phyloP scores from a whole-genome alignment of 805 yeast genomes.

The Zygoascus bituminiphila region DNA sequence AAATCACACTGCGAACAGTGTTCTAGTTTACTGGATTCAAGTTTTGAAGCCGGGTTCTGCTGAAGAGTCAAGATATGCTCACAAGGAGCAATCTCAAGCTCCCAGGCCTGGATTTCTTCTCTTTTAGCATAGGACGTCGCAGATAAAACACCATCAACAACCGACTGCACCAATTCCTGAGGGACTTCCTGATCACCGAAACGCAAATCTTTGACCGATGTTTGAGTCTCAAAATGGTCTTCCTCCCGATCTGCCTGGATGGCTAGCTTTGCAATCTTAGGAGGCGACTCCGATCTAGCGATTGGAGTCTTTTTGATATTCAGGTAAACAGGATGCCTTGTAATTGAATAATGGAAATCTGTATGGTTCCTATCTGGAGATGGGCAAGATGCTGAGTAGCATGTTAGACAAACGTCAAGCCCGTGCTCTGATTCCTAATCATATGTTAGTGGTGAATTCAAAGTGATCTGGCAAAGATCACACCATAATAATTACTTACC shows the following conservation, averaged over 20 bases:
- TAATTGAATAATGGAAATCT: constrained; percentile 42
- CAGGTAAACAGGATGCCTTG: constrained; percentile 50
- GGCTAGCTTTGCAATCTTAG: constrained; percentile 57
- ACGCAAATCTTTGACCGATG: constrained; percentile 35
- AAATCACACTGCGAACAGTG: constrained; percentile 39
- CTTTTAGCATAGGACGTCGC: constrained; percentile 52
- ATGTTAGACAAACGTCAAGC: constrained; percentile 64
- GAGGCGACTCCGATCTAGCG: constrained; percentile 22
- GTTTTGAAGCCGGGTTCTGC: constrained; percentile 27
- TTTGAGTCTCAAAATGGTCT: constrained; percentile 46
- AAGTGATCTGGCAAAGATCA: not conserved
- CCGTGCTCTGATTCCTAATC: constrained; percentile 40
- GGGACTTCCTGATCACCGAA: constrained; percentile 15
- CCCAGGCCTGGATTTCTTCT: constrained; percentile 85
- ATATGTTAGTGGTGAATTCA: constrained; percentile 14
- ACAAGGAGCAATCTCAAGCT: constrained; percentile 75
- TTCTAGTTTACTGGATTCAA: constrained; percentile 13
- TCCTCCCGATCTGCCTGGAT: constrained; percentile 55
- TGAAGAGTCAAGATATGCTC: constrained; percentile 56
- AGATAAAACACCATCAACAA: constrained; percentile 39
- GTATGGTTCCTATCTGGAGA: constrained; percentile 63
- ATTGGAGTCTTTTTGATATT: constrained; percentile 43
- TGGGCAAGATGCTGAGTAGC: constrained; percentile 46
- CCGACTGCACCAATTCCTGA: constrained; percentile 21
- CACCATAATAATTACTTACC: constrained; percentile 21